Percentiles rank a stretch among this genome's conserved stretches.
Conservation (phyloP, 352 stramenopile genomes). For the Globisporangium mamillatum region DNA sequence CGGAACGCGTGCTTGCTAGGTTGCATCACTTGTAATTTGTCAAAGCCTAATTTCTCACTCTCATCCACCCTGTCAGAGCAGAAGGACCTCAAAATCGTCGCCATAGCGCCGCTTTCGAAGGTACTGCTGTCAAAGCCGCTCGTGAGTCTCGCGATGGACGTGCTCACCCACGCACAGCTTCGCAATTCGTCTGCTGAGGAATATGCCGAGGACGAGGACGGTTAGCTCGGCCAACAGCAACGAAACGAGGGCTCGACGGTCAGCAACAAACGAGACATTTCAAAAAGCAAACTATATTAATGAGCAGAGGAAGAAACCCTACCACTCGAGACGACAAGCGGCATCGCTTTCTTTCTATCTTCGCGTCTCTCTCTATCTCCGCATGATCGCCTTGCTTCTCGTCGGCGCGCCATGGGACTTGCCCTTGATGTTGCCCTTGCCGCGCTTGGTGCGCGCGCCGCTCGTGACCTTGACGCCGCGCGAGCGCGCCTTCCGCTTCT, state of each 20-base stretch:
- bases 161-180: slow-evolving; percentile 25
- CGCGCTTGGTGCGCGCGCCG: slow-evolving; percentile 28
- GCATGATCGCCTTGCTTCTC: slow-evolving; percentile 81
- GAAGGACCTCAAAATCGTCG: slow-evolving; percentile 46
- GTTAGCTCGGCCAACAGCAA: not conserved
- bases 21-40: not conserved
- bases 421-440: slow-evolving; percentile 44
- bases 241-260: not conserved
- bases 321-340: not conserved
- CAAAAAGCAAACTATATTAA: not conserved
- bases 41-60: not conserved
- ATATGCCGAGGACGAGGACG: not conserved
- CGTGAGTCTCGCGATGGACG: slow-evolving; percentile 34
- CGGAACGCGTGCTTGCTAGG: slow-evolving; percentile 8
- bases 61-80: not conserved
- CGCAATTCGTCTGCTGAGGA: not conserved
- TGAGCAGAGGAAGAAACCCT: not conserved
- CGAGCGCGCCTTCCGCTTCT: slow-evolving; percentile 81
- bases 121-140: slow-evolving; percentile 44
- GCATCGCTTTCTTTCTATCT: not conserved
- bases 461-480: slow-evolving; percentile 63
- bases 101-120: slow-evolving; percentile 36
- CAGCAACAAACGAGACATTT: not conserved
- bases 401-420: slow-evolving; percentile 81
- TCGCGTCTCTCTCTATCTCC: slow-evolving; percentile 24